These are phyloP conservation scores for Claviceps sp. DNA, from an alignment of 2,329 filamentous ascomycete genomes.

Conservation along the genomic window DNA sequence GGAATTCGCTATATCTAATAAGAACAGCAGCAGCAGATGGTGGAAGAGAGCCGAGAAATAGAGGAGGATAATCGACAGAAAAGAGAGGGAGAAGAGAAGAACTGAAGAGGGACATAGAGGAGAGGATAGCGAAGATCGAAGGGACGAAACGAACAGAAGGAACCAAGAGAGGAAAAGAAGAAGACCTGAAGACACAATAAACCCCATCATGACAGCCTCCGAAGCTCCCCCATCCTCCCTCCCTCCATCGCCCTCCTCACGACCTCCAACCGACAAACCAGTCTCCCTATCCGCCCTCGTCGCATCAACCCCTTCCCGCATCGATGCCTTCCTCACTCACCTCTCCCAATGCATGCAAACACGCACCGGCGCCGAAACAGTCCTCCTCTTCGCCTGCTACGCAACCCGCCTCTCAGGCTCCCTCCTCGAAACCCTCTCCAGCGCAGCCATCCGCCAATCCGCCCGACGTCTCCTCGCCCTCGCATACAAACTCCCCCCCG, in stretches of 20 bases:
- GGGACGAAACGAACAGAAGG: not conserved
- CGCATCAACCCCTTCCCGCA: constrained; percentile 11
- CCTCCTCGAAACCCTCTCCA: constrained; percentile 37
- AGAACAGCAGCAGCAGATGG: too few relatives aligned
- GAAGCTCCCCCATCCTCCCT: constrained; percentile 3
- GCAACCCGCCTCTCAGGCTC: constrained; percentile 41
- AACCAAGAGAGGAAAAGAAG: not conserved
- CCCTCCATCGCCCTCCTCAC: constrained; percentile 5
- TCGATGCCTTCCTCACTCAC: constrained; percentile 41
- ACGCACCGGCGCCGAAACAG: constrained; percentile 54
- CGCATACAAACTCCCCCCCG: constrained; percentile 36
- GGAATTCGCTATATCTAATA: too few relatives aligned
- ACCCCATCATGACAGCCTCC: not conserved
- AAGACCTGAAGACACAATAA: not conserved
- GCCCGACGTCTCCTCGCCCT: constrained; percentile 39
- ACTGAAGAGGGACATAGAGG: not conserved
- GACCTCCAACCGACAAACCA: constrained; percentile 3
- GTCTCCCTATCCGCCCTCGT: constrained; percentile 7
- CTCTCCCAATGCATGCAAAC: constrained; percentile 53
- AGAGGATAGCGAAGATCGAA: not conserved
- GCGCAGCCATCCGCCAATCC: constrained; percentile 42
- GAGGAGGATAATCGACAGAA: too few relatives aligned
- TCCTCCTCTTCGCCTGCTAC: constrained; percentile 59
- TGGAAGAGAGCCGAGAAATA: too few relatives aligned
- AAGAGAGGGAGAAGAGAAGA: too few relatives aligned